Conservation (phyloP, 2,329 filamentous ascomycete species). For the Diatrype stigma region DNA sequence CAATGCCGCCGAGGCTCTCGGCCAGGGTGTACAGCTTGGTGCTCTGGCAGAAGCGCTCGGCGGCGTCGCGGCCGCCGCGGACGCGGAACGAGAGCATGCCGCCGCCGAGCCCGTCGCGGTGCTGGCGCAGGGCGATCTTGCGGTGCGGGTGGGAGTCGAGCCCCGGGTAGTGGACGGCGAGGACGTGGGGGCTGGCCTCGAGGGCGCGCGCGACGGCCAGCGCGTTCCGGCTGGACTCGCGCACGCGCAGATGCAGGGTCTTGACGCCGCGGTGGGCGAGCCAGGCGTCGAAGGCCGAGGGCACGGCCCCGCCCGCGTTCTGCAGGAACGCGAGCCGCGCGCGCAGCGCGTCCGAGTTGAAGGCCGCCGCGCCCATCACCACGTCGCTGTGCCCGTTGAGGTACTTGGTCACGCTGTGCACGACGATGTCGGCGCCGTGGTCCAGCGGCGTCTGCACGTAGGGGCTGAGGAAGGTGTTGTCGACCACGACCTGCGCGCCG, state of each 20-base stretch:
- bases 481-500: constrained; percentile 93
- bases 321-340: constrained; percentile 83
- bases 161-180: constrained; percentile 93
- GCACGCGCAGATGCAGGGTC: constrained; percentile 88
- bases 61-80: constrained; percentile 77
- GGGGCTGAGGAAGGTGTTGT: constrained; percentile 96
- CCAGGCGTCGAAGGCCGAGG: constrained; percentile 95
- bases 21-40: constrained; percentile 91
- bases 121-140: constrained; percentile 80
- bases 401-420: constrained; percentile 97
- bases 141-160: constrained; percentile 83
- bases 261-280: constrained; percentile 95
- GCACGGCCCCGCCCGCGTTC: constrained; percentile 94
- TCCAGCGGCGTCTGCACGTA: constrained; percentile 96
- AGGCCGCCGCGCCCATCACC: constrained; percentile 94
- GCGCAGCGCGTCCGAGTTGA: constrained; percentile 80
- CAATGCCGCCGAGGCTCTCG: constrained; percentile 87
- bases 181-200: constrained; percentile 73
- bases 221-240: constrained; percentile 80
- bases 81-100: constrained; percentile 98
- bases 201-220: constrained; percentile 71
- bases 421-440: constrained; percentile 92
- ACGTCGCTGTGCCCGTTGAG: constrained; percentile 98
- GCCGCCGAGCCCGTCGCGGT: constrained; percentile 89
- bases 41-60: constrained; percentile 85